Evolutionary conservation across 306 rosid species (phyloP).

Genomic region (Psophocarpus tetragonolobus): DNA sequence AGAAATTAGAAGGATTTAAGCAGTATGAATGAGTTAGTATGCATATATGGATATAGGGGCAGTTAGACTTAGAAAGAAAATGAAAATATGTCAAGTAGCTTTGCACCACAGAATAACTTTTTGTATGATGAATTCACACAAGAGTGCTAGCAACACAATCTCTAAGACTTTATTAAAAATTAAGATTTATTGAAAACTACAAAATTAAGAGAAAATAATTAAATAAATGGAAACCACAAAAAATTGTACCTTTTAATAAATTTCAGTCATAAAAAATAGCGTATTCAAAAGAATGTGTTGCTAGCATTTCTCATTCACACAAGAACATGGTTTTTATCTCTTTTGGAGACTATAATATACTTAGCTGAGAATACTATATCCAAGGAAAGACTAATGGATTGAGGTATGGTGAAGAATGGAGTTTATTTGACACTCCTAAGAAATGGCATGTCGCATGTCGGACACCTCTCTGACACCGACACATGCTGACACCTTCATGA

Average conservation of each 20-base stretch:
- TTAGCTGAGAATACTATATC: conserved; percentile 4
- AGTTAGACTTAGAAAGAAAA: conserved; percentile 20
- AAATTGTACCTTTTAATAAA: no score
- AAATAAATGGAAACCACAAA: not conserved
- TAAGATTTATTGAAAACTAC: not conserved
- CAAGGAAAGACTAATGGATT: not conserved
- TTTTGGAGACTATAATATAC: conserved; percentile 23
- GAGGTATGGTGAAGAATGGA: not conserved
- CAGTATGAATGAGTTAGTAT: not conserved
- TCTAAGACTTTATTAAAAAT: not conserved
- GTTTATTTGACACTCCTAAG: not conserved
- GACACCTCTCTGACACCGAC: no score
- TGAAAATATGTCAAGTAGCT: conserved; percentile 3
- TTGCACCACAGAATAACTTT: conserved; percentile 9
- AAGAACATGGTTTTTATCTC: conserved; percentile 9
- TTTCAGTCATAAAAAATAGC: no score
- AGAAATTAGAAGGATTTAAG: not conserved
- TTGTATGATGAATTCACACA: conserved; percentile 15
- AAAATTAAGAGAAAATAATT: not conserved
- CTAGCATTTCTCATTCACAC: conserved; percentile 1
- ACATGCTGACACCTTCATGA: no score
- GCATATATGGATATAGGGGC: conserved; percentile 14
- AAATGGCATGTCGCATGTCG: no score
- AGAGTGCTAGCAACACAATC: not conserved
- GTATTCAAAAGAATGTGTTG: not conserved